Percentiles rank a stretch among this genome's conserved stretches.
Conservation (phyloP, 345 rosid species). For the Dipteronia sinensis region DNA sequence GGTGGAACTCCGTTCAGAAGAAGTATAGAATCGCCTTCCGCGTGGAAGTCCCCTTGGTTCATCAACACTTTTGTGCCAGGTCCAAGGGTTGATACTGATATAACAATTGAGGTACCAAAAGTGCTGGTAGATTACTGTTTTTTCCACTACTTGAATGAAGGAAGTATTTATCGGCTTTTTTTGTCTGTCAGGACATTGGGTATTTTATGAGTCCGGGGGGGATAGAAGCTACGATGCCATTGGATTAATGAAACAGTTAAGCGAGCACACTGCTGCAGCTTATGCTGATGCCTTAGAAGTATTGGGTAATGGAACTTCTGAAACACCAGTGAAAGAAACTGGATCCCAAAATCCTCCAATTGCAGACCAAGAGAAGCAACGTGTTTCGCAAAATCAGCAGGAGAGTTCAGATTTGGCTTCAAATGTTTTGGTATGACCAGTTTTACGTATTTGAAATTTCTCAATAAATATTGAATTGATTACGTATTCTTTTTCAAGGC, state of each 20-base stretch:
- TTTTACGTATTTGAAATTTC: neutral
- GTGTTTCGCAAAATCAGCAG: slow-evolving; percentile 31
- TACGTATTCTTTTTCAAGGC: neutral
- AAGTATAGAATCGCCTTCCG: slow-evolving; percentile 92
- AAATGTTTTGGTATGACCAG: slow-evolving; percentile 39
- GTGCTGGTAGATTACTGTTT: neutral
- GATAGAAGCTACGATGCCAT: slow-evolving; percentile 90
- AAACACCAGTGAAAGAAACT: slow-evolving; percentile 49
- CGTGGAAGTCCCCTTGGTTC: slow-evolving; percentile 98
- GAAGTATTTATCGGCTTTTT: neutral
- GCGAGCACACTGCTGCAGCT: slow-evolving; percentile 81
- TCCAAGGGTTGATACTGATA: slow-evolving; percentile 78
- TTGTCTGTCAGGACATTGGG: slow-evolving; percentile 73
- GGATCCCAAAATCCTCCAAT: slow-evolving; percentile 32
- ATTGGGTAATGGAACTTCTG: slow-evolving; percentile 75
- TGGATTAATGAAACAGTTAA: slow-evolving; percentile 85
- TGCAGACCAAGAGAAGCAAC: slow-evolving; percentile 46
- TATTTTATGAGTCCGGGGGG: slow-evolving; percentile 87
- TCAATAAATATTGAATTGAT: neutral
- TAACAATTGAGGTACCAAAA: slow-evolving; percentile 76
- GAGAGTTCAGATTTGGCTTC: slow-evolving; percentile 54
- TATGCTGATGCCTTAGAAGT: slow-evolving; percentile 94
- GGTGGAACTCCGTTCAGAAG: slow-evolving; percentile 86
- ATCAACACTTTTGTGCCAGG: slow-evolving; percentile 78
- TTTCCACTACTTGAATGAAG: neutral